Evolutionary conservation across 192 early-diverging fungal genomes (phyloP), one percentile per base, ranked within the genome.

Genomic region (Kickxella alabastrina): DNA sequence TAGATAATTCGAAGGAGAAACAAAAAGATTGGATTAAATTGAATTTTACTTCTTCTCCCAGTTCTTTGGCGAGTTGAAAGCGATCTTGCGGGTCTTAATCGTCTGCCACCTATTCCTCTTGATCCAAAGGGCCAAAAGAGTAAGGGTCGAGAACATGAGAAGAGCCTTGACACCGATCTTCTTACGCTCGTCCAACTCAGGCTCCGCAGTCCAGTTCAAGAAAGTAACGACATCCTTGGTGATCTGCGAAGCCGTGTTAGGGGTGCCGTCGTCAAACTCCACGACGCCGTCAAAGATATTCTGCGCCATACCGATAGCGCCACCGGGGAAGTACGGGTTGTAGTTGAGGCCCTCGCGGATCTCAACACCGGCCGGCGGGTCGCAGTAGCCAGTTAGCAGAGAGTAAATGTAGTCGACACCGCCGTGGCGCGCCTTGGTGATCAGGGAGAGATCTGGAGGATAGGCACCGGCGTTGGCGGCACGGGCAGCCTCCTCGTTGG

Each of bases 241-340:
- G 64, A 98, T 88, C 81, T 98, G 93, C 35, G 91, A 90, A 24
- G 92, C 86, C 13, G 89, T 95, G 67, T 92, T 92, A 54, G 92
- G 92, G 18, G 93, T 95, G 32, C 91, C 95, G 65, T 98, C 95
- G 45, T 98, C 93, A 62, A 89, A 98, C 59, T 98, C 93, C 18
- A 94, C 87, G 18, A 92, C 78, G 43, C 89, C 95, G 55, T 98
- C 95, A 77, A 86, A 98, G 42, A 98, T 71, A 48, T 87, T 79
- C 57, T 90, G 87, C 27, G 92, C 95, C 93, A 98, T 98, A 47
- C 83, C 83, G 72, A 98, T 98, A 44, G 93, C 89, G 59, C 93
- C 93, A 39, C 95, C 93, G 15, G 92, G 95, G 89, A 98, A 98
- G 82, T 96, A 98, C 34, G 92, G 90, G 85, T 98, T 98, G 83